A percentile compares a stretch with the other conserved stretches of the same genome.
Conservation (phyloP, 2,329 filamentous ascomycete genomes). For the Pseudocercospora pini-densiflorae region DNA sequence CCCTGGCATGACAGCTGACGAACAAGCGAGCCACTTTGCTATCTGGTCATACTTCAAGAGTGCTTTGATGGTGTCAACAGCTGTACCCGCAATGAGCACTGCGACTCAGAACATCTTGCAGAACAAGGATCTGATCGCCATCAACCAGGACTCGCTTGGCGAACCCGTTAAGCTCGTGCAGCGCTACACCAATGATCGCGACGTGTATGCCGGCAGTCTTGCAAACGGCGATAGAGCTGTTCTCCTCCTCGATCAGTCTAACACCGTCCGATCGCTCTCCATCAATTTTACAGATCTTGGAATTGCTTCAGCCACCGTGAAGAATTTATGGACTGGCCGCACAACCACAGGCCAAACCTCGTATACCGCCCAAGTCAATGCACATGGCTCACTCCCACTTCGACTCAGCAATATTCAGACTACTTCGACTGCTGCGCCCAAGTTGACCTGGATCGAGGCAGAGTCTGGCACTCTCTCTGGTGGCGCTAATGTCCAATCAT, state of each 20-base stretch:
- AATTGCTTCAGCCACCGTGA: slow-evolving; percentile 41
- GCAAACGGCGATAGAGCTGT: slow-evolving; percentile 42
- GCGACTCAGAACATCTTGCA: slow-evolving; percentile 38
- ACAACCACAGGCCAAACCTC: slow-evolving; percentile 21
- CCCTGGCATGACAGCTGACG: slow-evolving; percentile 34
- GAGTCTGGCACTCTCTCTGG: slow-evolving; percentile 39
- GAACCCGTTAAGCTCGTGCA: slow-evolving; percentile 56
- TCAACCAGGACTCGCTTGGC: slow-evolving; percentile 62
- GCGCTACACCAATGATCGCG: slow-evolving; percentile 45
- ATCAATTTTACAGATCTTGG: slow-evolving; percentile 41
- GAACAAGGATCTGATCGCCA: slow-evolving; percentile 60
- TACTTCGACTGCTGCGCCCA: slow-evolving; percentile 17
- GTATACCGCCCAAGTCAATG: slow-evolving; percentile 33
- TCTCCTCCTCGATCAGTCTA: slow-evolving; percentile 46
- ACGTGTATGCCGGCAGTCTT: slow-evolving; percentile 46
- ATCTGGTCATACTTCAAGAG: slow-evolving; percentile 39
- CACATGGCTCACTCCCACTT: slow-evolving; percentile 39
- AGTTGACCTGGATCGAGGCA: slow-evolving; percentile 39
- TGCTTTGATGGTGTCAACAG: slow-evolving; percentile 34
- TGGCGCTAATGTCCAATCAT: slow-evolving; percentile 36
- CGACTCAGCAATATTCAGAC: slow-evolving; percentile 42
- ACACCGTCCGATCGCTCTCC: slow-evolving; percentile 37
- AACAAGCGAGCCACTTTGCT: slow-evolving; percentile 38
- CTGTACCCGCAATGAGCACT: slow-evolving; percentile 24
- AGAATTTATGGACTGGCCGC: slow-evolving; percentile 43